A percentile compares a stretch with the other conserved stretches of the same genome.
These are phyloP conservation scores for Eucalyptus regnans DNA, from an alignment of 345 rosid species.

Conservation along the genomic window DNA sequence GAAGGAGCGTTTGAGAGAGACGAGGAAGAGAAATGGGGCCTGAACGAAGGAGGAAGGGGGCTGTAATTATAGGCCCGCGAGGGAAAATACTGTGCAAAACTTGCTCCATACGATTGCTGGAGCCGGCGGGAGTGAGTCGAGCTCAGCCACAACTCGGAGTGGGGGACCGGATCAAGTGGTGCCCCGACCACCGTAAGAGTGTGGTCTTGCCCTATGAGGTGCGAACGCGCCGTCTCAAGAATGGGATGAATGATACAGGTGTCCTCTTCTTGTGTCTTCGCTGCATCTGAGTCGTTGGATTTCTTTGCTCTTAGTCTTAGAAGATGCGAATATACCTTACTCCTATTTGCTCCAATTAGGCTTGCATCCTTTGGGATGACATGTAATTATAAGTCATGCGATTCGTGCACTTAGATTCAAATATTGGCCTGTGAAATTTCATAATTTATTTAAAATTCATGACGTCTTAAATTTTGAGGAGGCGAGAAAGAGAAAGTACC, in stretches of 20 bases:
- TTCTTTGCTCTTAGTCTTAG: background rate
- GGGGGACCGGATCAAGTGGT: background rate
- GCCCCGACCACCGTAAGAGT: background rate
- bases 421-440: background rate
- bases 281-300: background rate
- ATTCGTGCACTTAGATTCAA: background rate
- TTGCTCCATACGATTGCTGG: background rate
- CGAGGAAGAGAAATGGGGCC: too few species aligned
- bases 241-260: background rate
- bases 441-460: background rate
- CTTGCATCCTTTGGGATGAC: rapidly evolving
- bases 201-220: background rate
- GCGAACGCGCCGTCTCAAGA: background rate
- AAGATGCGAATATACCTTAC: background rate
- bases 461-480: background rate
- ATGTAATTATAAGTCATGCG: background rate
- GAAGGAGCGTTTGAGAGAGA: too few species aligned
- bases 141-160: too few species aligned
- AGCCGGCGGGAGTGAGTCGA: background rate
- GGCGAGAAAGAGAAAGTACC: background rate
- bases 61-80: too few species aligned
- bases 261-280: background rate
- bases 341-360: background rate
- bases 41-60: too few species aligned
- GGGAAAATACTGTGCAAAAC: background rate